phyloP scores from a whole-genome alignment of 164 flowering plant genomes.

The Amborella trichopoda region DNA sequence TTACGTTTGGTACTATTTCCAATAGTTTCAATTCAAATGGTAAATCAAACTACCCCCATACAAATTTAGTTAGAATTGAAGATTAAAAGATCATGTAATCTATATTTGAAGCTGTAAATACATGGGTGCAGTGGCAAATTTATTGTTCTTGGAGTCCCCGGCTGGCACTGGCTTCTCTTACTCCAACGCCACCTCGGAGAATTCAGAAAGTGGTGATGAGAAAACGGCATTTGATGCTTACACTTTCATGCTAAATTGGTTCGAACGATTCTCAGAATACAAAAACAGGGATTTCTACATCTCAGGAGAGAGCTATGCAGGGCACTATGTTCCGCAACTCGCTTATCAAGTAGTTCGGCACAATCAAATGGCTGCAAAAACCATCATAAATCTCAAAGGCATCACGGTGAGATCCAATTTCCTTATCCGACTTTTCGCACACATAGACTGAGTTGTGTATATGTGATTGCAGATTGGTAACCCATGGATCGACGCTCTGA shows the following conservation, averaged over 20 bases:
- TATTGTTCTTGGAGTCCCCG: constrained; percentile 5
- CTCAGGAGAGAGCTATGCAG: constrained; percentile 18
- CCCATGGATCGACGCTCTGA: background rate
- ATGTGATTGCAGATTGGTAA: constrained; percentile 3
- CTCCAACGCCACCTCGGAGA: constrained; percentile 1
- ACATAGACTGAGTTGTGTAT: no score
- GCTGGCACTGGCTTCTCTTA: constrained; percentile 7
- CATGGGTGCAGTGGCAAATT: constrained; percentile 3
- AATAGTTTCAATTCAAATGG: no score
- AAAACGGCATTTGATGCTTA: constrained; percentile 4
- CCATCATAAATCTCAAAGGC: constrained; percentile 60
- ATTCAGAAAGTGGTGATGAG: background rate
- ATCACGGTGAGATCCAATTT: constrained; percentile 74
- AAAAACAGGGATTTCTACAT: constrained; percentile 7
- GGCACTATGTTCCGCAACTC: constrained; percentile 86
- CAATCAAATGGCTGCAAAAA: constrained; percentile 31
- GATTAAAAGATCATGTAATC: no score
- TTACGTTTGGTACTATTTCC: no score
- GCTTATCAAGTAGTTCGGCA: constrained; percentile 45
- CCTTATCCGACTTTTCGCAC: no score
- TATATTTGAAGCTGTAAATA: no score
- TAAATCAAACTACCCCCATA: no score
- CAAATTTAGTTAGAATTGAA: no score
- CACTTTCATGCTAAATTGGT: constrained; percentile 7
- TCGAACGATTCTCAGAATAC: constrained; percentile 10